Percentiles rank a stretch among this genome's conserved stretches.
phyloP scores from a whole-genome alignment of 139 green algal species.

The Chlamydomonas incerta region DNA sequence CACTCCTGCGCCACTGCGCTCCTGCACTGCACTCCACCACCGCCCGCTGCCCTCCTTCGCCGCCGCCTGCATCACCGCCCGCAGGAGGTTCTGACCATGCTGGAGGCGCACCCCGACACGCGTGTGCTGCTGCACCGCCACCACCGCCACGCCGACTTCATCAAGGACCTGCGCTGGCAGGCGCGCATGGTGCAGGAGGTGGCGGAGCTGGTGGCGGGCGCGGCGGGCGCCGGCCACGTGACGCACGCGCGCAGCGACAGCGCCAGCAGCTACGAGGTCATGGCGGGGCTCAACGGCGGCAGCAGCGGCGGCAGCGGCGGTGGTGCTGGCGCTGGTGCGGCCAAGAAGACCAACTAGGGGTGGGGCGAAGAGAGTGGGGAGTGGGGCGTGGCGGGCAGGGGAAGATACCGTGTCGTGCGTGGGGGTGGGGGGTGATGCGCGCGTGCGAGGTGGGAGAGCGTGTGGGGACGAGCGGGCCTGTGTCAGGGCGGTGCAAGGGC shows the following conservation, averaged over 20 bases:
- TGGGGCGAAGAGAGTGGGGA: not conserved
- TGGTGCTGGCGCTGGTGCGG: too few species aligned
- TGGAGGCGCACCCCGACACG: slow-evolving; percentile 21
- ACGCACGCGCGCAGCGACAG: slow-evolving; percentile 24
- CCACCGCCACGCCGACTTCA: slow-evolving; percentile 54
- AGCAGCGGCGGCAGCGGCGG: not conserved
- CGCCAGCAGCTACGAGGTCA: slow-evolving; percentile 20
- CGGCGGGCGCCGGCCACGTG: not conserved
- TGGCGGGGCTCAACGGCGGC: not conserved
- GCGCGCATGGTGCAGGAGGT: slow-evolving; percentile 44
- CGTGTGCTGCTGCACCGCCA: slow-evolving; percentile 45
- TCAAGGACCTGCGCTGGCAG: slow-evolving; percentile 56
- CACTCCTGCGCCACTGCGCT: too few species aligned
- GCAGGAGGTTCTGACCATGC: slow-evolving; percentile 45
- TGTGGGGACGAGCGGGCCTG: too few species aligned
- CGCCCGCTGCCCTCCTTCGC: too few species aligned
- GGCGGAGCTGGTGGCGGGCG: slow-evolving; percentile 32
- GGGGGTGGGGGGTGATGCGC: too few species aligned
- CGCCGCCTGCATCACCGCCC: too few species aligned
- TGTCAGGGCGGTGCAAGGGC: too few species aligned
- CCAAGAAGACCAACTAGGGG: not conserved
- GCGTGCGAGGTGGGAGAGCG: too few species aligned
- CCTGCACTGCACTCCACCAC: too few species aligned
- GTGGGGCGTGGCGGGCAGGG: too few species aligned
- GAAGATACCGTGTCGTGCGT: too few species aligned